Evolutionary conservation across 108 stramenopile genomes (phyloP), one percentile per base, ranked within the genome.

Genomic region (Chaetoceros tenuissimus): DNA sequence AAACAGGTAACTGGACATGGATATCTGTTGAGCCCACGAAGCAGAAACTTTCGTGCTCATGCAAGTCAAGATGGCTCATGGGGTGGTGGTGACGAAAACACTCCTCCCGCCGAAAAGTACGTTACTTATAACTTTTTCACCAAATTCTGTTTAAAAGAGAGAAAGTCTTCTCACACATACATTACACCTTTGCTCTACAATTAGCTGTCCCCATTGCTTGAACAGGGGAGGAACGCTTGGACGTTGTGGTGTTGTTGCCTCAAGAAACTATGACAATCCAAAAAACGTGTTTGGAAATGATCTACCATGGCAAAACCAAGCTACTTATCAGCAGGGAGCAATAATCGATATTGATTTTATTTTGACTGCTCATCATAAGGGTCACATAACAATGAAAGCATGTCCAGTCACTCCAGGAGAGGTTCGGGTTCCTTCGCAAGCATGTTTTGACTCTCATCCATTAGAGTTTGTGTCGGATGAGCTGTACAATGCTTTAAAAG

Each of bases 381-480:
- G 83, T n/a, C 79, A 84, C 51, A 66, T 81, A 23, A 72, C 68
- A 25, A 59, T 81, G 54, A 50, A 55, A 46, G 81, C 72, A 21
- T 83, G 81, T 64, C 69, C 78, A 2, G 59, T 71, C 0, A 21
- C 51, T 44, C 48, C 59, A 0, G 75, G 75, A 16, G 53, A 70
- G 22, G 55, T 28, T 16, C n/a, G n/a, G n/a, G n/a, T n/a, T n/a
- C 60, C 79, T 1, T 74, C 75, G 1, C 71, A 76, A 60, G 73
- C 63, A 31, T 86, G 85, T 51, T 82, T 86, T 47, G 67, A 81
- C 29, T 10, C 49, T 7, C 40, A 68, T 63, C 72, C 62, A 49
- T 34, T 86, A 17, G 63, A 62, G 26, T 80, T 86, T 53, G 67
- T 82, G 0, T 24, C 50, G 21, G 85, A 86, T 59, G 48, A 62